Percentiles rank a stretch among this genome's conserved stretches.
Conservation (phyloP, 306 rosid species). For the Begonia fuchsioides region DNA sequence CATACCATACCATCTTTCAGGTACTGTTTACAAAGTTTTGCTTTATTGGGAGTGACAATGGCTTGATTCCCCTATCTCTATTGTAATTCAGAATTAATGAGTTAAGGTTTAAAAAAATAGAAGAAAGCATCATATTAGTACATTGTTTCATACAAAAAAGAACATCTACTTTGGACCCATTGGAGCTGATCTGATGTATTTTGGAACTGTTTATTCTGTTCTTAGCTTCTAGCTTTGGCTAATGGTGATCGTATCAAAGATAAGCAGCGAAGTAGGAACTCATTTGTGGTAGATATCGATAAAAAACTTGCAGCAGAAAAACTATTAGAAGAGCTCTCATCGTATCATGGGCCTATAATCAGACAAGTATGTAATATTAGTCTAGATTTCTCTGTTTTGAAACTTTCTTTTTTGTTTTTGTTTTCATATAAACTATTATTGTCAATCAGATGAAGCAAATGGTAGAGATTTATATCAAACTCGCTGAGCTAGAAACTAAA, state of each 20-base stretch:
- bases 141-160: too few species aligned
- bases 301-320: slow-evolving; percentile 86
- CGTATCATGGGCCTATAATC: slow-evolving; percentile 57
- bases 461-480: slow-evolving; percentile 94
- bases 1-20: slow-evolving; percentile 88
- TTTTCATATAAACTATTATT: not conserved
- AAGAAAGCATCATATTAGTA: not conserved
- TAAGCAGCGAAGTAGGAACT: slow-evolving; percentile 69
- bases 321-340: slow-evolving; percentile 52
- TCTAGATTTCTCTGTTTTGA: not conserved
- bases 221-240: slow-evolving; percentile 73
- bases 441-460: slow-evolving; percentile 59
- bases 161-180: not conserved
- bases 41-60: too few species aligned
- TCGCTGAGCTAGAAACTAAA: slow-evolving; percentile 85
- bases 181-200: not conserved
- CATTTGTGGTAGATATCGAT: slow-evolving; percentile 90
- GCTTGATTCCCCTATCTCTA: not conserved
- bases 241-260: slow-evolving; percentile 92
- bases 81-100: too few species aligned
- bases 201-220: slow-evolving; percentile 6
- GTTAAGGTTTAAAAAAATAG: not conserved
- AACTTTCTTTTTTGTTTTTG: not conserved
- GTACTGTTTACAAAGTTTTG: slow-evolving; percentile 23
- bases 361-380: slow-evolving; percentile 36